phyloP scores from a whole-genome alignment of 2,329 filamentous ascomycete species.

The Pseudocercospora fuligena region DNA sequence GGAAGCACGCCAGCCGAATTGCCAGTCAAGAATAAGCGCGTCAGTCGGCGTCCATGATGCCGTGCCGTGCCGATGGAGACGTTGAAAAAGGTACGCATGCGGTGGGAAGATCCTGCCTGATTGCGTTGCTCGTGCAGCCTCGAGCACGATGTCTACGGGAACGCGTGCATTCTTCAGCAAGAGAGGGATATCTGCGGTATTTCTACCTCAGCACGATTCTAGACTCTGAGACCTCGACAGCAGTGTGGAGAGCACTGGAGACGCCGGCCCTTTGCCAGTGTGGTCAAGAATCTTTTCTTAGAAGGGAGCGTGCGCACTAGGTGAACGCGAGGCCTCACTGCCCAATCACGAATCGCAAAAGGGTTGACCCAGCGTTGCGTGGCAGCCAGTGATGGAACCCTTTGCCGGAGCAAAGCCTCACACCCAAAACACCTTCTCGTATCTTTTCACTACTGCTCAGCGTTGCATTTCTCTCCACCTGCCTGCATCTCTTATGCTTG shows the following conservation, averaged over 20 bases:
- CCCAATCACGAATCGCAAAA: constrained; percentile 23
- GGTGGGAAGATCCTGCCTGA: neutral
- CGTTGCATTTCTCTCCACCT: constrained; percentile 7
- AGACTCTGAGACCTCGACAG: neutral
- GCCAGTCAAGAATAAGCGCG: constrained; percentile 2
- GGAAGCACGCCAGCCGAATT: neutral
- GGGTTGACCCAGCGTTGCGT: constrained; percentile 14
- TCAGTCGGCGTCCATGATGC: constrained; percentile 2
- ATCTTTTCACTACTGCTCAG: constrained; percentile 9
- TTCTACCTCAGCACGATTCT: neutral
- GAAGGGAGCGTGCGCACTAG: constrained; percentile 3
- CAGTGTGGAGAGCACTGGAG: neutral
- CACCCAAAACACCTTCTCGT: constrained; percentile 24
- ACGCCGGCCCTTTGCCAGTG: neutral
- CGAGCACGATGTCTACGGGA: neutral
- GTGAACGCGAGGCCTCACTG: constrained; percentile 21
- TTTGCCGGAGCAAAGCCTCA: constrained; percentile 18
- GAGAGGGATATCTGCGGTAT: neutral
- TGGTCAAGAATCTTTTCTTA: constrained; percentile 8
- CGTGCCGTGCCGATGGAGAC: constrained; percentile 3
- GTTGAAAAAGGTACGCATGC: neutral
- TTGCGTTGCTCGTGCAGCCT: neutral
- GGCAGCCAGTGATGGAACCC: constrained; percentile 17
- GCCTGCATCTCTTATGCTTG: constrained; percentile 9
- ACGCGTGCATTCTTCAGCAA: constrained; percentile 3